Base-by-base conservation (phyloP, 2,329 filamentous ascomycete genomes). In the Incumbomyces lentus region DNA sequence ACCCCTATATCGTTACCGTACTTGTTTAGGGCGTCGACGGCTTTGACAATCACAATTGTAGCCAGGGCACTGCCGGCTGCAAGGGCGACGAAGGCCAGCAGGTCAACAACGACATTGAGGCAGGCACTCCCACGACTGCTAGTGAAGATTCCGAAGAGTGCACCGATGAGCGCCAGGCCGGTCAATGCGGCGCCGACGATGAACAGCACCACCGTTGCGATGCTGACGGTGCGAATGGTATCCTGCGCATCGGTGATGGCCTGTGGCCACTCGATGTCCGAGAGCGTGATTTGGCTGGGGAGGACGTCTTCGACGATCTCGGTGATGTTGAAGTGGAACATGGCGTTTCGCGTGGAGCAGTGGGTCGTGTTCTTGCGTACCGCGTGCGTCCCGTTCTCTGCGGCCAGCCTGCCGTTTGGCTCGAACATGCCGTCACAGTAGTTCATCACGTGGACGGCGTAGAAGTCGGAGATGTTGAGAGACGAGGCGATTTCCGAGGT, bases 21-120 rank as follows among this genome's bases (percentile, higher is more conserved):
- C 22, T 72, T 59, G 51, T 78, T 79, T 51, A 82, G 69, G 0
- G 73, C 56, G 14, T 71, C 55, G 1, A 68, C 62, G 2, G 70
- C 75, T 60, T 79, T 76, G 46, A 72, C 68, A 10, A 72, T 70
- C 3, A 80, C 62, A 14, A 83, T 81, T 0, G 76, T 84, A 19
- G 80, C 76, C 18, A 89, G 82, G 55, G 86, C 86, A 16, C 84
- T 89, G 40, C 83, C 80, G 44, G 81, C 79, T 2, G 83, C 83
- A 56, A 83, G 73, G 11, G 79, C 65, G 6, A 78, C 34, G 51
- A 79, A 76, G 0, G 72, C 70, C n/a, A 78, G 10, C 14, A 42
- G 18, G 32, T 46, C 8, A 37, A 31, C 30, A 26, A 40, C 32
- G 26, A 44, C 30, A 18, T 36, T 45, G 42, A 16, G 33, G 31